Conservation (phyloP, 495 filamentous ascomycete genomes). For the Penicillium arizonense region DNA sequence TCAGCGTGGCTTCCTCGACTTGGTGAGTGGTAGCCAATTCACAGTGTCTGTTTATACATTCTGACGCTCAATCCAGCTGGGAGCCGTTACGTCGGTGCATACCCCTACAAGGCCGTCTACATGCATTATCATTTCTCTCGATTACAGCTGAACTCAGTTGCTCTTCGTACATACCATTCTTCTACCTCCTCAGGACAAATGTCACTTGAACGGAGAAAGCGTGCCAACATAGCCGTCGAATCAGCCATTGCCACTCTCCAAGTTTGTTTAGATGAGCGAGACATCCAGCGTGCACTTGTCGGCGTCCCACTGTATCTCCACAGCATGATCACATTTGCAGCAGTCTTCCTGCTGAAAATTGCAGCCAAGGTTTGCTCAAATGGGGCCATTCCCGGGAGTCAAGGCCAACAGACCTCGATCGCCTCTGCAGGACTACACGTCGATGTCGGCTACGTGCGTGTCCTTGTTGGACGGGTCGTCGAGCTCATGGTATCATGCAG, state of each 20-base stretch:
- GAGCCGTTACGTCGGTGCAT: conserved; percentile 52
- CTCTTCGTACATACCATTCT: conserved; percentile 53
- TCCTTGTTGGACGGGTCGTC: conserved; percentile 43
- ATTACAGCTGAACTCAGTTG: conserved; percentile 57
- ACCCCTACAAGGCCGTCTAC: conserved; percentile 51
- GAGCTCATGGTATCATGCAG: conserved; percentile 49
- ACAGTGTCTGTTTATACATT: not conserved
- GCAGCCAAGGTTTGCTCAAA: conserved; percentile 44
- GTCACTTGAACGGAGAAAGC: conserved; percentile 51
- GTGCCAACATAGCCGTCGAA: conserved; percentile 53
- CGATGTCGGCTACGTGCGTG: conserved; percentile 42
- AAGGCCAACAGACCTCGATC: conserved; percentile 41
- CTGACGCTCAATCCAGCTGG: conserved; percentile 24
- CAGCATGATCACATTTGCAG: conserved; percentile 58
- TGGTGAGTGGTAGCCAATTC: conserved; percentile 26
- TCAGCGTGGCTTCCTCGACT: conserved; percentile 49
- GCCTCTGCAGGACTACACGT: conserved; percentile 42
- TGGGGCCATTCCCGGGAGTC: conserved; percentile 18
- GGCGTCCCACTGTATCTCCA: conserved; percentile 54
- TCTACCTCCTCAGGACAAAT: conserved; percentile 46
- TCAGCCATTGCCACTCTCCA: conserved; percentile 51
- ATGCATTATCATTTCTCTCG: conserved; percentile 56
- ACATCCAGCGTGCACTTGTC: conserved; percentile 49
- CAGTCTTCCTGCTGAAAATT: conserved; percentile 55
- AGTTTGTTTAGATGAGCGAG: conserved; percentile 48